phyloP scores from a whole-genome alignment of 1,284 basidiomycete species.

The Abortiporus biennis region DNA sequence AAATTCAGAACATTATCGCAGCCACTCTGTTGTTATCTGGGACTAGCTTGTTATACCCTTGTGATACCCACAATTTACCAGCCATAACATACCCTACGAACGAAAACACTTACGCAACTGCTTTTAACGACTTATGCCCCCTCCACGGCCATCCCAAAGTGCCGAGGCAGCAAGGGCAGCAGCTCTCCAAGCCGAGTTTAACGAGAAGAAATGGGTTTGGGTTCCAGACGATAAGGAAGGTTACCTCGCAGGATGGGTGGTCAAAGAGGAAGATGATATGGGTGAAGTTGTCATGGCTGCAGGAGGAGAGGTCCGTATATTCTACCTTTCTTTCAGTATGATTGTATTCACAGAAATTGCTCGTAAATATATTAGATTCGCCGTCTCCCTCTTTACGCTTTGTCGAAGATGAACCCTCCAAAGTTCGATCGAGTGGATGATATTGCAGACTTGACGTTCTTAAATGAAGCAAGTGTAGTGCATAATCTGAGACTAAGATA shows the following conservation, averaged over 20 bases:
- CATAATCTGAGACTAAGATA: slow-evolving; percentile 93
- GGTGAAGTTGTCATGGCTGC: slow-evolving; percentile 78
- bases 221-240: slow-evolving; percentile 87
- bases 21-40: too few species aligned
- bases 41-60: too few species aligned
- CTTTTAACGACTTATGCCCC: too few species aligned
- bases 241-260: slow-evolving; percentile 87
- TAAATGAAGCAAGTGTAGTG: slow-evolving; percentile 98
- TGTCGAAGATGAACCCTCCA: slow-evolving; percentile 97
- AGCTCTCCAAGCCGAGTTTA: slow-evolving; percentile 91
- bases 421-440: slow-evolving; percentile 98
- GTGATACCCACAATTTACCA: too few species aligned
- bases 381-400: slow-evolving; percentile 66
- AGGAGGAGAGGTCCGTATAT: slow-evolving; percentile 62
- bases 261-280: slow-evolving; percentile 75
- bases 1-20: too few species aligned
- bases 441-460: slow-evolving; percentile 96
- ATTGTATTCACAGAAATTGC: neutral
- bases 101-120: too few species aligned
- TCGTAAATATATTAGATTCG: slow-evolving; percentile 45
- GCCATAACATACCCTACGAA: too few species aligned
- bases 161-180: slow-evolving; percentile 73
- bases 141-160: slow-evolving; percentile 50
- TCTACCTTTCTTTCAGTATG: neutral
- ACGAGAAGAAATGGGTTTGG: slow-evolving; percentile 98